Conservation (phyloP, 2,329 filamentous ascomycete genomes). For the Epichloe sp. region DNA sequence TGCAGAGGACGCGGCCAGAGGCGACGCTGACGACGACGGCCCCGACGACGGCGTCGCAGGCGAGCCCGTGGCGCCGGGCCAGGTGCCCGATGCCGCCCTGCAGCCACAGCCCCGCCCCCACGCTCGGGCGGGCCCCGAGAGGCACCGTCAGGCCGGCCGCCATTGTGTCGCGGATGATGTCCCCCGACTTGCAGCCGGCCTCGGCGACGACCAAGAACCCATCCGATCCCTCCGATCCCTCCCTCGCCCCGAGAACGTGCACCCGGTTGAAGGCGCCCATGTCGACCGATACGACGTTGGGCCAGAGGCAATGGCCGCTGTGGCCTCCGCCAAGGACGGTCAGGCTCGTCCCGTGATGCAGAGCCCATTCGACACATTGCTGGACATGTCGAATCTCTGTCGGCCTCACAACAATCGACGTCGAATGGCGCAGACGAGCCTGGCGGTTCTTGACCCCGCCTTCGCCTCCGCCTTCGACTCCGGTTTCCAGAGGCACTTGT, state of each 20-base stretch:
- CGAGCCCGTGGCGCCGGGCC: conserved; percentile 39
- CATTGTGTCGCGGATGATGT: conserved; percentile 33
- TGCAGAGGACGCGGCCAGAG: conserved; percentile 31
- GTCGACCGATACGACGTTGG: conserved; percentile 41
- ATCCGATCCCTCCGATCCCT: conserved; percentile 1
- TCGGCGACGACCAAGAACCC: conserved; percentile 33
- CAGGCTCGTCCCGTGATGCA: conserved; percentile 17
- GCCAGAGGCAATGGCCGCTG: conserved; percentile 42
- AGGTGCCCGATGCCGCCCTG: conserved; percentile 53
- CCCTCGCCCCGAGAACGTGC: conserved; percentile 21
- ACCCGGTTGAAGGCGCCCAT: conserved; percentile 43
- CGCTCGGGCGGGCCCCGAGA: conserved; percentile 47
- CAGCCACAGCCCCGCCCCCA: conserved; percentile 49
- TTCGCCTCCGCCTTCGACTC: background rate
- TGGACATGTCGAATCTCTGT: conserved; percentile 34
- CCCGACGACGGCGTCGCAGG: conserved; percentile 48
- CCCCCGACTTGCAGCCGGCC: conserved; percentile 42
- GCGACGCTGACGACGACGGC: conserved; percentile 41
- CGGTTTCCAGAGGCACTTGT: conserved; percentile 22
- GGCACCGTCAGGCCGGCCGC: conserved; percentile 38
- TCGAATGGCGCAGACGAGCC: conserved; percentile 30
- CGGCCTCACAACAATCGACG: conserved; percentile 32
- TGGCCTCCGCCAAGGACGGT: conserved; percentile 43
- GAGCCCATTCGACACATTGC: conserved; percentile 42
- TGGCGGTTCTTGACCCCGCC: conserved; percentile 36